Percentiles rank a stretch among this genome's conserved stretches.
Conservation (phyloP, 352 stramenopile genomes). For the Phytophthora tentaculata region DNA sequence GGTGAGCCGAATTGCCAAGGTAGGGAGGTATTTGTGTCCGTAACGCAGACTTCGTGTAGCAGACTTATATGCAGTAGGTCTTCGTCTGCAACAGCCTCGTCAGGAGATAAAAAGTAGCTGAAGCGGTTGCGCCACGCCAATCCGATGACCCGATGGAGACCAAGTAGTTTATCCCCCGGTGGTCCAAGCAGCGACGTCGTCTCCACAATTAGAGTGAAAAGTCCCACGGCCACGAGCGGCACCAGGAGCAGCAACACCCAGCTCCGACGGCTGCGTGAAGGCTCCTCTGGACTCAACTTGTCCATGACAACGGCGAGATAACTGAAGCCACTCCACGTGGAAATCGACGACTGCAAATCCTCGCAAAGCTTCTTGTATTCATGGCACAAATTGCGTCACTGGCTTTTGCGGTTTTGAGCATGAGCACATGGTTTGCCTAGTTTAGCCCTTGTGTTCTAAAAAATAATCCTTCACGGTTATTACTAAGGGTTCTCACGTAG, state of each 20-base stretch:
- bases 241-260: slow-evolving; percentile 27
- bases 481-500: too few species aligned
- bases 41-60: slow-evolving; percentile 39
- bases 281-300: slow-evolving; percentile 10
- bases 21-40: slow-evolving; percentile 29
- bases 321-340: slow-evolving; percentile 22
- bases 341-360: slow-evolving; percentile 24
- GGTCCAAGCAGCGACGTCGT: slow-evolving; percentile 24
- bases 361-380: slow-evolving; percentile 29
- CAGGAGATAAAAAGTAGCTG: slow-evolving; percentile 11
- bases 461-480: too few species aligned
- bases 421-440: slow-evolving; percentile 12
- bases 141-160: slow-evolving; percentile 18
- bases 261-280: slow-evolving; percentile 3
- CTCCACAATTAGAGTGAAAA: slow-evolving; percentile 28
- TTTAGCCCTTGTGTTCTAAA: neutral
- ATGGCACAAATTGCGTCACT: slow-evolving; percentile 23
- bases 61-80: slow-evolving; percentile 43
- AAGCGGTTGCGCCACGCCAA: slow-evolving; percentile 25
- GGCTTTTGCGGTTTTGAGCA: slow-evolving; percentile 15
- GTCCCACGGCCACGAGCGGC: slow-evolving; percentile 21
- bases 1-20: slow-evolving; percentile 45
- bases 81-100: slow-evolving; percentile 27
- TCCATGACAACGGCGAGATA: slow-evolving; percentile 20
- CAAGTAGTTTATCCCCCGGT: slow-evolving; percentile 10